phyloP scores from a whole-genome alignment of 2,329 filamentous ascomycete species.

The Ciborinia camelliae region DNA sequence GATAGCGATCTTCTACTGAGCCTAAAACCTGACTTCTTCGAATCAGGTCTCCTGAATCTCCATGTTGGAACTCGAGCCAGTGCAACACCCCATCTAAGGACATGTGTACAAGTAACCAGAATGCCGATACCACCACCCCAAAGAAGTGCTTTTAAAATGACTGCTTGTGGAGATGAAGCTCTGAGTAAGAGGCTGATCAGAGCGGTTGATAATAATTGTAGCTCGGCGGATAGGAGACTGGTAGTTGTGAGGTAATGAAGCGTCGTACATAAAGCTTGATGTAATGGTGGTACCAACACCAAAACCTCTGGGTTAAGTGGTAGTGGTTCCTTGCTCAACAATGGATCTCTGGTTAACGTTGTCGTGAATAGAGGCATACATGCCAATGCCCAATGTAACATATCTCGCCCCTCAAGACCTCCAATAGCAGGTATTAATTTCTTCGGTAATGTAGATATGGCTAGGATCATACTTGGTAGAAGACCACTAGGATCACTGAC shows the following conservation, averaged over 20 bases:
- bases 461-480: slow-evolving; percentile 77
- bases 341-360: not conserved
- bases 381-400: slow-evolving; percentile 76
- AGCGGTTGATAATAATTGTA: slow-evolving; percentile 79
- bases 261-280: slow-evolving; percentile 70
- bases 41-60: slow-evolving; percentile 67
- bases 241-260: slow-evolving; percentile 82
- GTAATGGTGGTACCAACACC: slow-evolving; percentile 73
- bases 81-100: slow-evolving; percentile 79
- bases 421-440: slow-evolving; percentile 63
- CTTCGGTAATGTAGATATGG: slow-evolving; percentile 72
- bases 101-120: slow-evolving; percentile 67
- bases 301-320: slow-evolving; percentile 35
- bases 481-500: slow-evolving; percentile 58
- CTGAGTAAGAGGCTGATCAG: slow-evolving; percentile 80
- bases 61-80: slow-evolving; percentile 87
- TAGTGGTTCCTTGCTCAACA: not conserved
- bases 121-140: slow-evolving; percentile 80
- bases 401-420: slow-evolving; percentile 55
- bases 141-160: slow-evolving; percentile 80
- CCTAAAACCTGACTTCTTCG: not conserved
- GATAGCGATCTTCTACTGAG: slow-evolving; percentile 18
- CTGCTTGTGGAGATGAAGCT: slow-evolving; percentile 73
- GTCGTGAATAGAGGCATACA: slow-evolving; percentile 57
- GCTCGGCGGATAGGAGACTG: slow-evolving; percentile 79